These are phyloP conservation scores for Kazachstania psychrophila DNA, from an alignment of 805 yeast genomes.

Conservation along the genomic window DNA sequence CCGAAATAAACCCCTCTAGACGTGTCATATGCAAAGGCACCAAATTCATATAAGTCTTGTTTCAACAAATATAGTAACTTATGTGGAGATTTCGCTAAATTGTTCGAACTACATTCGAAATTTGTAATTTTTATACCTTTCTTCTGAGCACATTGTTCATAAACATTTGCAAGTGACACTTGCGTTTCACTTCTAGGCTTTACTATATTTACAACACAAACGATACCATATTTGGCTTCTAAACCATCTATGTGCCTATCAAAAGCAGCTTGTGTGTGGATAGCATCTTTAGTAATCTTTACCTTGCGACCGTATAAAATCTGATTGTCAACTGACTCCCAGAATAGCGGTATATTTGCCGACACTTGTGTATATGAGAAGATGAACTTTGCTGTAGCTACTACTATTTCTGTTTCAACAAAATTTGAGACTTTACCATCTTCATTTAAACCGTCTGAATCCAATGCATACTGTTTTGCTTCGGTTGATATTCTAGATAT, in stretches of 20 bases:
- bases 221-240: constrained; percentile 69
- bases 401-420: constrained; percentile 80
- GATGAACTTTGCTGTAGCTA: constrained; percentile 39
- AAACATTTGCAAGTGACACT: constrained; percentile 53
- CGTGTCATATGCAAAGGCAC: constrained; percentile 71
- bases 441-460: constrained; percentile 82
- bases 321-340: constrained; percentile 71
- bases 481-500: constrained; percentile 87
- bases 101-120: constrained; percentile 31
- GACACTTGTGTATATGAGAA: constrained; percentile 77
- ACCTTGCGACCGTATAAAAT: constrained; percentile 75
- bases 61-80: constrained; percentile 44
- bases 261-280: constrained; percentile 81
- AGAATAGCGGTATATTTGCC: constrained; percentile 89
- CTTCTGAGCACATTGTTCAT: constrained; percentile 41
- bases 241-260: constrained; percentile 69
- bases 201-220: constrained; percentile 71
- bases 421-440: constrained; percentile 88
- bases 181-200: constrained; percentile 59
- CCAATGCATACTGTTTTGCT: constrained; percentile 78
- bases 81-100: constrained; percentile 31
- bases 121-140: constrained; percentile 31
- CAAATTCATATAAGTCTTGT: constrained; percentile 66
- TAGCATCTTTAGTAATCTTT: constrained; percentile 64
- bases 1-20: constrained; percentile 49